Evolutionary conservation across 257 asterid genomes (phyloP).

Genomic region (Knoxia roxburghii): DNA sequence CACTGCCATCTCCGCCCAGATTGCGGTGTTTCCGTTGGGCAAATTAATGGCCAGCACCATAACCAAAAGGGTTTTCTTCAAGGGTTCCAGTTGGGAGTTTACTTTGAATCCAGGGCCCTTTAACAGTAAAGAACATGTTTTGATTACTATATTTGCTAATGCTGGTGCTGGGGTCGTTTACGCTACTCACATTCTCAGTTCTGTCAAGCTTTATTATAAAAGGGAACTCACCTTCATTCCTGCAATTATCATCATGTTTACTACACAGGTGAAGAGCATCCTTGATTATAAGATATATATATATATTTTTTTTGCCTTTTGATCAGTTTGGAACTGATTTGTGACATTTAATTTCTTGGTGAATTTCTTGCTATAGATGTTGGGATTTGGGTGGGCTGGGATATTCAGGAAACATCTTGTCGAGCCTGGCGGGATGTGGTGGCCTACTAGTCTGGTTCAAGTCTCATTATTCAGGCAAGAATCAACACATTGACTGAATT

Average conservation of each 20-base stretch:
- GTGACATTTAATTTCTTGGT: background rate
- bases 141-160: conserved; percentile 47
- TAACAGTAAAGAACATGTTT: conserved; percentile 45
- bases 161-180: conserved; percentile 46
- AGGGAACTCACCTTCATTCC: conserved; percentile 26
- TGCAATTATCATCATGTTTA: conserved; percentile 34
- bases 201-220: conserved; percentile 43
- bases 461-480: conserved; percentile 39
- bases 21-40: conserved; percentile 42
- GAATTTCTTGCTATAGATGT: conserved; percentile 20
- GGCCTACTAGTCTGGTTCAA: conserved; percentile 47
- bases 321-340: background rate
- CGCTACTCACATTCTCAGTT: conserved; percentile 45
- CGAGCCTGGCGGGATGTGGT: conserved; percentile 65
- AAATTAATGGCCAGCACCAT: conserved; percentile 34
- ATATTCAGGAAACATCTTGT: conserved; percentile 39
- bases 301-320: too few species aligned
- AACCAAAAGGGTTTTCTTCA: conserved; percentile 20
- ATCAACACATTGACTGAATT: too few species aligned
- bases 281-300: background rate
- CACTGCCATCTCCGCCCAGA: conserved; percentile 29
- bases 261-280: conserved; percentile 53
- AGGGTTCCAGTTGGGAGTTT: conserved; percentile 32
- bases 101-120: conserved; percentile 48
- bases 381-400: conserved; percentile 71